Evolutionary conservation across 805 yeast species (phyloP), one percentile per base, ranked within the genome.

Genomic region (Pichia cabralensis): DNA sequence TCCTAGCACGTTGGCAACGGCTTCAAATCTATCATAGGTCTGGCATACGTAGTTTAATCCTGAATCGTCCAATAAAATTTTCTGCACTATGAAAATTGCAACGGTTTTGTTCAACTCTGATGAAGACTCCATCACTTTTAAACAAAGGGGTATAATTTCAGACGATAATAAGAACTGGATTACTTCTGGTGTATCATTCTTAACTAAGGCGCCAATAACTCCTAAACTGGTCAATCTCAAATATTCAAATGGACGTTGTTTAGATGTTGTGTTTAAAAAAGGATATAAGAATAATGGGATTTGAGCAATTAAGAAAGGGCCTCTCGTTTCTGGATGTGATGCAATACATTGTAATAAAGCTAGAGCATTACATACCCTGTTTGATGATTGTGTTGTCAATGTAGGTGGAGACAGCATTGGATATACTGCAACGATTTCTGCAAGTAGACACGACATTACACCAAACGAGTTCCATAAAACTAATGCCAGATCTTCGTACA

Each of bases 341-440:
- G 98, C 98, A 27, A 89, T 96, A 60, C 98, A 92, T 59, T 89
- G 98, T 44, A 89, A 67, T 31, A 92, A 69, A 8, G 96, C 96
- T 48, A 89, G 64, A 0, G 97, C 96, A 60, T 92, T 89, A 58
- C 97, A 89, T 8, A 89, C 97, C 36, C 96, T 68, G 55, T 88
- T 89, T 5, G 94, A 80, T 13, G 85, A 78, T n/a, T 84, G 71
- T 12, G 94, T 83, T 5, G 86, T 76, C 39, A 92, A 67, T 28
- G 72, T 76, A 21, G 94, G 95, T 11, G 96, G 96, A 24, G 83
- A 79, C 39, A 89, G 65, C 50, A 79, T 68, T 10, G 98, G 96
- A 55, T 89, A 89, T 6, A 89, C 95, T 3, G 83, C 70, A 25
- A 86, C 78, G 35, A 89, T 86, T 53, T 89, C 98, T 54, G 84